Evolutionary conservation across 164 flowering plant species (phyloP), one percentile per base, ranked within the genome.

Genomic region (Umbellularia californica): DNA sequence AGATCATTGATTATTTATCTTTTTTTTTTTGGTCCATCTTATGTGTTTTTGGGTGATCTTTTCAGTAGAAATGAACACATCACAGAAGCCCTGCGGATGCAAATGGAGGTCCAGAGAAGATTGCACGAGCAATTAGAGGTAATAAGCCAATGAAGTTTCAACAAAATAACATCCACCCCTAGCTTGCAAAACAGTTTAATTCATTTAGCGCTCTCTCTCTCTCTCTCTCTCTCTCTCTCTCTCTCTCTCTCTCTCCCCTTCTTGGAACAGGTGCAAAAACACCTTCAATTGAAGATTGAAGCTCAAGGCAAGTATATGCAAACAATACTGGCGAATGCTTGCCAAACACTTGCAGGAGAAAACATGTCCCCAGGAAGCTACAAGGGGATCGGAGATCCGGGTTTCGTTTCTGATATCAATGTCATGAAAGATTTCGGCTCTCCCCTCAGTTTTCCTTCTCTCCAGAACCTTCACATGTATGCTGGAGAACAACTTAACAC

Each of bases 251-350:
- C 20, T 2, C 17, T 13, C 4, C n/a, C n/a, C 58, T 19, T 15
- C 5, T 15, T 19, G 15, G 69, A 35, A 63, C 83, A 95, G 99
- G 98, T 95, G 58, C 99, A 95, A 71, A 86, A 84, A 80, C 99
- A 91, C 83, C 93, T 95, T 50, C 99, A 95, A 68, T 67, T 92
- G 77, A 87, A 97, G 81, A 95, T 93, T 64, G 99, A 95, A 75
- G 99, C 99, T 41, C 99, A 95, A 81, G 99, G 98, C 30, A 95
- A 95, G 82, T 95, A 95, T 84, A 93, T 95, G 97, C 99, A 95
- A 64, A 86, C 87, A 41, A 93, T 95, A 73, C 81, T 95, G 71
- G 97, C 93, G 79, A 95, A 93, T 77, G 99, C 99, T 70, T 95
- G 90, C 69, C 98, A 95, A 82, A 92, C 95, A 58, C 91, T 95